These are phyloP conservation scores for Candida hungchunana DNA, from an alignment of 805 yeast genomes.

Conservation along the genomic window DNA sequence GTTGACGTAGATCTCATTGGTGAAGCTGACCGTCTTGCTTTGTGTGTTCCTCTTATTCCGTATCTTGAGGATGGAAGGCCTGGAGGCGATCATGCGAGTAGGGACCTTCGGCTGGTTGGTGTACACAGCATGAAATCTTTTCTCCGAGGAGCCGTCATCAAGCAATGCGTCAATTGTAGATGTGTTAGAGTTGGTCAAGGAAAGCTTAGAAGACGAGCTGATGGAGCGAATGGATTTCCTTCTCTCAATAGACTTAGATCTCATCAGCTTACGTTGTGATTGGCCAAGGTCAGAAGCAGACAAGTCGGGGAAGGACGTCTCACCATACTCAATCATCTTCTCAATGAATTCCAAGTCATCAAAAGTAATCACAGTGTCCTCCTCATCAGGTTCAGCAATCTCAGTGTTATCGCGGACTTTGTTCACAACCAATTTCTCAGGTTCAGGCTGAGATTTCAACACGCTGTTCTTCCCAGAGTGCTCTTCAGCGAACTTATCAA, in stretches of 20 bases:
- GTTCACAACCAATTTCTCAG: constrained; percentile 1
- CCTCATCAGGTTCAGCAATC: constrained; percentile 1
- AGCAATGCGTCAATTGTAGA: neutral
- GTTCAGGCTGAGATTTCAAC: neutral
- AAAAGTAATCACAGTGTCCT: constrained; percentile 18
- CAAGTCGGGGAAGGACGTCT: constrained; percentile 35
- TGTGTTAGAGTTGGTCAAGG: constrained; percentile 11
- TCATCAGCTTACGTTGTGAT: constrained; percentile 27
- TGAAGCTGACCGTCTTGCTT: constrained; percentile 37
- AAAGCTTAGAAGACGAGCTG: constrained; percentile 23
- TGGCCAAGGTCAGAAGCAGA: constrained; percentile 28
- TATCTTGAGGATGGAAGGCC: constrained; percentile 10
- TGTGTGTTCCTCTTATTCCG: constrained; percentile 3
- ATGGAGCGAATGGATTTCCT: constrained; percentile 31
- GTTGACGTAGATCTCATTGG: constrained; percentile 43
- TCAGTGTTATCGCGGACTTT: constrained; percentile 6
- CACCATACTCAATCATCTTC: constrained; percentile 36
- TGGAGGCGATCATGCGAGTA: neutral
- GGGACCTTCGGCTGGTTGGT: constrained; percentile 15
- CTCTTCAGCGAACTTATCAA: constrained; percentile 1
- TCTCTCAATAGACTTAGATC: constrained; percentile 34
- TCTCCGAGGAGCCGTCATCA: neutral
- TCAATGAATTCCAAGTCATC: constrained; percentile 36
- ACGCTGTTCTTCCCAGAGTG: neutral
- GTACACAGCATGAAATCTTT: constrained; percentile 17